Evolutionary conservation across 768 basidiomycete species (phyloP).

Genomic region (Boletus rubropictus): DNA sequence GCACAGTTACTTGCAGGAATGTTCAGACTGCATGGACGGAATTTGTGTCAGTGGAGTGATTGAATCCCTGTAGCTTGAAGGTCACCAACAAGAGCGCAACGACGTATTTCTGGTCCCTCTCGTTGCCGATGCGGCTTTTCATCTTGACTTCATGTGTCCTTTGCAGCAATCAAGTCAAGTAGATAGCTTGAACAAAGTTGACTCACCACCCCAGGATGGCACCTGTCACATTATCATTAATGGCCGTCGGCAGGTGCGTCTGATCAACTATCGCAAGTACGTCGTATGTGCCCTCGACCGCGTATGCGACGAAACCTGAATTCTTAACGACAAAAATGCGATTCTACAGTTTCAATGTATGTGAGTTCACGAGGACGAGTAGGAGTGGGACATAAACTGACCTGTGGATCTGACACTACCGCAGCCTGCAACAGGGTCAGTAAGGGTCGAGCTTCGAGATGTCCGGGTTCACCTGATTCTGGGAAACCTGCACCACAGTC

Average conservation of each 20-base stretch:
- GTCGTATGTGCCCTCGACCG: slow-evolving; percentile 68
- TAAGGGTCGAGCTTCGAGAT: background rate
- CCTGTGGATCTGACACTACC: slow-evolving; percentile 69
- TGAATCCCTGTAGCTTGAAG: background rate
- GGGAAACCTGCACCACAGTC: slow-evolving; percentile 81
- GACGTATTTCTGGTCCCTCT: slow-evolving; percentile 56
- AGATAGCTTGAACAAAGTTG: background rate
- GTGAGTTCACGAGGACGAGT: background rate
- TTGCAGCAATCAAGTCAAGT: slow-evolving; percentile 1
- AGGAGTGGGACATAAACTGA: slow-evolving; percentile 9
- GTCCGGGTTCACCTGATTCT: slow-evolving; percentile 51
- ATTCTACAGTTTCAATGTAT: slow-evolving; percentile 34
- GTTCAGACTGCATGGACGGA: slow-evolving; percentile 49
- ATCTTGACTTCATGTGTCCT: slow-evolving; percentile 74
- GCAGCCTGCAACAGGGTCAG: slow-evolving; percentile 38
- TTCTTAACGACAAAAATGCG: slow-evolving; percentile 78
- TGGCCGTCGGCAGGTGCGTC: slow-evolving; percentile 59
- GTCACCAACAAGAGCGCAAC: slow-evolving; percentile 66
- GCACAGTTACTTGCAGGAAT: slow-evolving; percentile 87
- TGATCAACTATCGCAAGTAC: slow-evolving; percentile 82
- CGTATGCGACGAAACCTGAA: slow-evolving; percentile 72
- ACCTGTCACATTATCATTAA: slow-evolving; percentile 60
- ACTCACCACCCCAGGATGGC: slow-evolving; percentile 53
- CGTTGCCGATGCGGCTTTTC: slow-evolving; percentile 48
- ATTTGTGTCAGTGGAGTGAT: background rate